Evolutionary conservation across 1,284 basidiomycete genomes (phyloP), one percentile per base, ranked within the genome.

Genomic region (Puccinia polysora): DNA sequence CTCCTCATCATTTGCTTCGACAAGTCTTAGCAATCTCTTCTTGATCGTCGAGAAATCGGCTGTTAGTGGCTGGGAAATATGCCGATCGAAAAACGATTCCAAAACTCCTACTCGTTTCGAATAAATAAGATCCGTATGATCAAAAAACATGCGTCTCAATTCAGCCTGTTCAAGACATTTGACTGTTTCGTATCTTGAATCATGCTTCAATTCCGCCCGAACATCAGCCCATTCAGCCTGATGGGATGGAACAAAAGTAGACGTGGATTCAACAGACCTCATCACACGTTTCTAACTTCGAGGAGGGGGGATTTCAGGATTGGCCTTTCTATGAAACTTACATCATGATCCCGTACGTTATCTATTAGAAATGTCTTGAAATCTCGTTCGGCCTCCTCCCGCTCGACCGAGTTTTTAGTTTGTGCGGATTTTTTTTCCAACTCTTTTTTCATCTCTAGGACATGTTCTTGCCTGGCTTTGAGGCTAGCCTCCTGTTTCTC

Each of bases 321-420:
- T n/a, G n/a, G n/a, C n/a, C n/a, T n/a, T n/a, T n/a, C n/a, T n/a
- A n/a, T n/a, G n/a, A n/a, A n/a, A 77, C 86, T 65, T n/a, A 65
- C 63, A 28, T 65, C 32, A 82, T 89, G 88, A 80, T 95, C 91
- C 68, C 91, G 86, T 55, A 97, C 86, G 10, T 89, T 89, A 77
- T 97, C 93, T 12, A 88, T 88, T 47, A 96, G 81, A 77, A 97
- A 82, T 47, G 85, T 88, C 76, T 91, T 87, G 82, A 90, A 96
- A 65, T 88, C 83, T 73, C 87, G 81, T 80, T 94, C 91, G 0
- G 86, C 89, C 79, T 94, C 91, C 79, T 91, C 91, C 74, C 85
- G 84, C 52, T 85, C 86, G 30, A 91, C 82, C 32, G 85, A 86
- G 45, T 84, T 82, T 74, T 86, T 86, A 50, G 88, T 88, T 74